Conservation (phyloP, 176 grass and related monocot genomes). For the Puya raimondii region DNA sequence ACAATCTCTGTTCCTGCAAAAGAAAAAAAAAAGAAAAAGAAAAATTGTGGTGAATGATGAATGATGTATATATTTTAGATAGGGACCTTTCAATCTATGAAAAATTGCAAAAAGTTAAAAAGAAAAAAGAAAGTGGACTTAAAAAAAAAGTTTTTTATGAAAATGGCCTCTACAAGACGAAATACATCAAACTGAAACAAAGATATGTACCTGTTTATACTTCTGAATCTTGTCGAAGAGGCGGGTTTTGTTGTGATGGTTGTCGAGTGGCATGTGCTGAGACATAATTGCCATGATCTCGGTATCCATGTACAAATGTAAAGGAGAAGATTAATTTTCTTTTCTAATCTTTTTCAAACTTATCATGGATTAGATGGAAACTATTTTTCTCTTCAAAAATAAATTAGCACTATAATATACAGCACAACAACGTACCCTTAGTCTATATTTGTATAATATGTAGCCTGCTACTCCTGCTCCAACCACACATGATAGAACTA, state of each 20-base stretch:
- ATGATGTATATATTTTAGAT: no score
- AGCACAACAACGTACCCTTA: constrained; percentile 40
- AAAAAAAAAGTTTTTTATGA: no score
- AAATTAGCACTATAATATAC: neutral
- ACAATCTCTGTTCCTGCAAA: neutral
- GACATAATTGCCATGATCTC: constrained; percentile 85
- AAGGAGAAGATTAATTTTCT: neutral
- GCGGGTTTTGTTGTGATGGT: constrained; percentile 36
- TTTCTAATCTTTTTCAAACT: neutral
- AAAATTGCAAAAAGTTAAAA: no score
- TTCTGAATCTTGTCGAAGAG: constrained; percentile 45
- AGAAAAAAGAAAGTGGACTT: no score
- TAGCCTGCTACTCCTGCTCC: constrained; percentile 45
- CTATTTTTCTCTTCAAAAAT: neutral
- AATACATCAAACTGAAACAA: neutral
- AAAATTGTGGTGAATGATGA: no score
- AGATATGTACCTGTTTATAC: neutral
- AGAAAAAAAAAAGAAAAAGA: neutral
- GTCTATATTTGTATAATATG: constrained; percentile 86
- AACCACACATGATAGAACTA: constrained; percentile 53
- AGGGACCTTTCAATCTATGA: no score
- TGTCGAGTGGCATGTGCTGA: constrained; percentile 86
- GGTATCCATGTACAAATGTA: constrained; percentile 73
- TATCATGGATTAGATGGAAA: no score
- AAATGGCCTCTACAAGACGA: neutral